Evolutionary conservation across 139 green algal species (phyloP), one percentile per base, ranked within the genome.

Genomic region (Tetradesmus obliquus): DNA sequence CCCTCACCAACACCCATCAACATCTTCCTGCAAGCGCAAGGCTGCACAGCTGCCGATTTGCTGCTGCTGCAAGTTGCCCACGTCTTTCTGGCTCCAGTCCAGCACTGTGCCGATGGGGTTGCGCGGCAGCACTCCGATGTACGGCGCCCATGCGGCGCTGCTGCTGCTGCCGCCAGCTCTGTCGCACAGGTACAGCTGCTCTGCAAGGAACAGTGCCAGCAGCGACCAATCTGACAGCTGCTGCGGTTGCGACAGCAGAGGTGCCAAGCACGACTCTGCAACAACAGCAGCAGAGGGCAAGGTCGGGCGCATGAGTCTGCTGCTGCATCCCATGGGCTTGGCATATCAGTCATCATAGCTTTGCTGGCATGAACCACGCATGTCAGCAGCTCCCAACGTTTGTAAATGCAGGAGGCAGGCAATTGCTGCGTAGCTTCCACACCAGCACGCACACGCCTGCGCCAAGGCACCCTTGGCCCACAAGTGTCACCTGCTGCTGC

Each of bases 161-260:
- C 88, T 19, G 90, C 85, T 81, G 66, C 69, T 62, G 72, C 72
- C 24, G 82, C 58, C 80, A 55, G 3, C 58, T 19, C 7, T 57
- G 58, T 88, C 2, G 4, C 3, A 3, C 9, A 84, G 69, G 62
- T 69, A 57, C 17, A 84, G 55, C 53, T 91, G 81, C 86, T 97
- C 95, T 2, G 93, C 93, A 17, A 98, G 89, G 80, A 91, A 98
- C 7, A 95, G 58, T 4, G 94, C 96, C 83, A 98, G 89, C 53
- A 96, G 87, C 17, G 91, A 96, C 96, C 96, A 98, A 45, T 95
- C 94, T 1, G 93, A 90, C 84, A 97, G 87, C 0, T 55, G 24
- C 20, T 71, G 8, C 17, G 58, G 20, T 53, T 80, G 45, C 74
- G 88, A 10, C 91, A 86, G 15, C 90, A 58, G 10, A 51, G 71